Evolutionary conservation across 345 rosid species (phyloP).

Genomic region (Eucalyptus curtisii): DNA sequence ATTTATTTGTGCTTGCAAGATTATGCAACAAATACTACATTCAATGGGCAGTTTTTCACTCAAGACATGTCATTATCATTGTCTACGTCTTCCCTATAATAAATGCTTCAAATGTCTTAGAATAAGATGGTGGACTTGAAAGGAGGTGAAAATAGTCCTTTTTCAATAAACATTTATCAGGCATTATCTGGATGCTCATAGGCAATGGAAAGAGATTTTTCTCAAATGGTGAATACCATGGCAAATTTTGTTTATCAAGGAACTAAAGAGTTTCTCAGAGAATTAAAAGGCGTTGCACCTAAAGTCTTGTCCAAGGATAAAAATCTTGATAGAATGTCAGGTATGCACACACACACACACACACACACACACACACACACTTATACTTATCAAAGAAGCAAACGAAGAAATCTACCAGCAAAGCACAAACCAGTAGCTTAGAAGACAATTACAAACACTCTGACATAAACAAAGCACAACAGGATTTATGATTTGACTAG

Average conservation of each 20-base stretch:
- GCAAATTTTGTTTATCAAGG: not conserved
- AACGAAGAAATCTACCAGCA: not conserved
- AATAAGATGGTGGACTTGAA: not conserved
- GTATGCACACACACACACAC: fast-evolving
- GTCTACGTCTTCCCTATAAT: not conserved
- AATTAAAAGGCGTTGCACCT: not conserved
- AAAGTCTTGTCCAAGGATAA: not conserved
- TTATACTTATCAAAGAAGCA: not conserved
- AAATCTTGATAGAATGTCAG: not conserved
- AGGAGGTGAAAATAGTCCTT: not conserved
- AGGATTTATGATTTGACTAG: not conserved
- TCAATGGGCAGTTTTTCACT: not conserved
- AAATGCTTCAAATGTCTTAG: not conserved
- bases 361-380: fast-evolving
- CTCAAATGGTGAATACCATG: not conserved
- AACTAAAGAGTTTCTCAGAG: not conserved
- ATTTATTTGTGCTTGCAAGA: not conserved
- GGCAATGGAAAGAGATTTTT: not conserved
- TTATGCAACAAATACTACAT: not conserved
- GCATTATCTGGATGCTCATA: not conserved
- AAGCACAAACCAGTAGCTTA: not conserved
- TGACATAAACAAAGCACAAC: not conserved
- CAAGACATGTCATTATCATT: not conserved
- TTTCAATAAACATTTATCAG: not conserved
- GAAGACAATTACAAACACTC: not conserved